Conservation (phyloP, 805 yeast species). For the Vanderwaltozyma verrucispora region DNA sequence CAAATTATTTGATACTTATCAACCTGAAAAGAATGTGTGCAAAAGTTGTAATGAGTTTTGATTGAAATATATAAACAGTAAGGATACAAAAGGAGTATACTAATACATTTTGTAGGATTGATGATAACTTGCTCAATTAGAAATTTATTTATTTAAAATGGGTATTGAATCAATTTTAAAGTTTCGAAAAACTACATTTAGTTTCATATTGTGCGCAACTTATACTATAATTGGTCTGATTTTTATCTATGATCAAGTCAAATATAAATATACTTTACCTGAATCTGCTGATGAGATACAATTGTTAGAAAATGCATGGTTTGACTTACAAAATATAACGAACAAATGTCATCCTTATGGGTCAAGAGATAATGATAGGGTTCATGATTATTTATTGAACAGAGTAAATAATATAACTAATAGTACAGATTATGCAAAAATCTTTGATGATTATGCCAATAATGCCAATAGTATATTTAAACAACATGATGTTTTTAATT, state of each 20-base stretch:
- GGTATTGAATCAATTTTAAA: slow-evolving; percentile 37
- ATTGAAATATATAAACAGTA: too few species aligned
- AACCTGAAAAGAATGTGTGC: too few species aligned
- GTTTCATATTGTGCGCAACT: slow-evolving; percentile 43
- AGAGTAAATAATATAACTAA: slow-evolving; percentile 32
- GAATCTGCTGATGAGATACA: slow-evolving; percentile 31
- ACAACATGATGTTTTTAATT: slow-evolving; percentile 39
- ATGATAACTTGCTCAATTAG: too few species aligned
- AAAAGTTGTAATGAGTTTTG: too few species aligned
- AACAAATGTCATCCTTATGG: slow-evolving; percentile 65
- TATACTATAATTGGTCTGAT: slow-evolving; percentile 33
- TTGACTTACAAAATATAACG: slow-evolving; percentile 60
- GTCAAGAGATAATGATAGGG: slow-evolving; percentile 64
- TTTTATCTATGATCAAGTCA: slow-evolving; percentile 20
- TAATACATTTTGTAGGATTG: too few species aligned
- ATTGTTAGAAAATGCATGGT: slow-evolving; percentile 43
- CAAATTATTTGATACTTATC: too few species aligned
- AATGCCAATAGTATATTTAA: slow-evolving; percentile 39
- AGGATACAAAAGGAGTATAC: too few species aligned
- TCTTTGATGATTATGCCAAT: slow-evolving; percentile 30
- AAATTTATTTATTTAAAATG: too few species aligned
- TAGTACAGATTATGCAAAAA: slow-evolving; percentile 18
- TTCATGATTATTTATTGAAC: slow-evolving; percentile 52
- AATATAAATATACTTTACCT: slow-evolving; percentile 14
- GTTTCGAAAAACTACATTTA: slow-evolving; percentile 64